Conservation (phyloP, 352 stramenopile genomes). For the Globisporangium perplexum region DNA sequence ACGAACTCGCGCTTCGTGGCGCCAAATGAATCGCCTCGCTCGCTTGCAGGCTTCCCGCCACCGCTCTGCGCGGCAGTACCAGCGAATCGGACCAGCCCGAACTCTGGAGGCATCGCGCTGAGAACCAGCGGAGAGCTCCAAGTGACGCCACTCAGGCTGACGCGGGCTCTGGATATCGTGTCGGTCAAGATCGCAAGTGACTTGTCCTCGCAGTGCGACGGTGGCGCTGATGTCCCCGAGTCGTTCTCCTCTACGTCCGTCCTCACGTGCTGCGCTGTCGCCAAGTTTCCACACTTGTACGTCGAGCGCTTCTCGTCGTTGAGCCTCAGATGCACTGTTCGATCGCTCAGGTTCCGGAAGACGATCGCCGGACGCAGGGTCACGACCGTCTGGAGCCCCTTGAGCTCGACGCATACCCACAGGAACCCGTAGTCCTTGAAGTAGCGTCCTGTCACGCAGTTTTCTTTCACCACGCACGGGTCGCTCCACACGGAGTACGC, state of each 20-base stretch:
- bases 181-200: slow-evolving; percentile 28
- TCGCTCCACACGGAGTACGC: slow-evolving; percentile 42
- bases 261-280: too few species aligned
- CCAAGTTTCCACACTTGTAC: not conserved
- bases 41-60: not conserved
- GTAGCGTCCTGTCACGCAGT: slow-evolving; percentile 47
- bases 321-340: slow-evolving; percentile 28
- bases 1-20: slow-evolving; percentile 19
- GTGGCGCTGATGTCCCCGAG: not conserved
- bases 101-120: slow-evolving; percentile 28
- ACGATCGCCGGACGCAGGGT: slow-evolving; percentile 41
- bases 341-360: slow-evolving; percentile 40
- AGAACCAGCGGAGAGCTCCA: slow-evolving; percentile 25
- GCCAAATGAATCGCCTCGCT: not conserved
- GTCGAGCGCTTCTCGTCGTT: slow-evolving; percentile 13
- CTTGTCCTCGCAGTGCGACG: slow-evolving; percentile 1
- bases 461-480: slow-evolving; percentile 59
- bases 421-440: slow-evolving; percentile 48
- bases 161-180: slow-evolving; percentile 18
- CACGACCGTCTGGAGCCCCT: slow-evolving; percentile 49
- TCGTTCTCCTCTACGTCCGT: not conserved
- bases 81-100: slow-evolving; percentile 41
- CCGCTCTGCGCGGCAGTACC: slow-evolving; percentile 3
- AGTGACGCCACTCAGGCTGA: slow-evolving; percentile 19
- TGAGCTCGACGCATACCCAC: slow-evolving; percentile 62